phyloP scores from a whole-genome alignment of 2,329 filamentous ascomycete genomes.

The Aspergillus oerlinghausenensis region DNA sequence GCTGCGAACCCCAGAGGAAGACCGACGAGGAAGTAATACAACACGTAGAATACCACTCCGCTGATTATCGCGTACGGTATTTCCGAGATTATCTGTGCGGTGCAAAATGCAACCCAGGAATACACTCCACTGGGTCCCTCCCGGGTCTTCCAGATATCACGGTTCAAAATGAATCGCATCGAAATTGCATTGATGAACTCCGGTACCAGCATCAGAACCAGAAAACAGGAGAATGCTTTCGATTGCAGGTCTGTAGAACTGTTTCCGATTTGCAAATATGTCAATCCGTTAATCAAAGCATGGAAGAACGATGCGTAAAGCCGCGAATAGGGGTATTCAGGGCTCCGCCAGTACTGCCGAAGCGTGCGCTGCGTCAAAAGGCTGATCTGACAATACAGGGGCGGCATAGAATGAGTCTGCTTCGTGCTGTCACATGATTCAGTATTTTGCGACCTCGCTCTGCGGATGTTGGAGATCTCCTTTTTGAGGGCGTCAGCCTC shows the following conservation, averaged over 20 bases:
- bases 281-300: slow-evolving; percentile 69
- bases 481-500: slow-evolving; percentile 54
- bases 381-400: slow-evolving; percentile 55
- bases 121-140: slow-evolving; percentile 68
- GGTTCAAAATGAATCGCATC: slow-evolving; percentile 66
- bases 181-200: slow-evolving; percentile 66
- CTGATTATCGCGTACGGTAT: slow-evolving; percentile 62
- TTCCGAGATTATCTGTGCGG: slow-evolving; percentile 63
- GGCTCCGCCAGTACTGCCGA: slow-evolving; percentile 66
- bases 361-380: slow-evolving; percentile 66
- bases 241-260: slow-evolving; percentile 63
- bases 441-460: slow-evolving; percentile 40
- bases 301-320: slow-evolving; percentile 63
- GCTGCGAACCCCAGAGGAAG: slow-evolving; percentile 59
- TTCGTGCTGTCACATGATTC: slow-evolving; percentile 21
- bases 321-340: slow-evolving; percentile 69
- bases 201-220: slow-evolving; percentile 59
- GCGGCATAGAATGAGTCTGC: slow-evolving; percentile 25
- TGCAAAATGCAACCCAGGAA: slow-evolving; percentile 65
- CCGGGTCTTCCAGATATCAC: slow-evolving; percentile 63
- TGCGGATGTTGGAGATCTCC: slow-evolving; percentile 58
- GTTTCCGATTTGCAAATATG: slow-evolving; percentile 64
- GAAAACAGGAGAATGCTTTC: slow-evolving; percentile 63
- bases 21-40: slow-evolving; percentile 70
- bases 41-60: slow-evolving; percentile 59